These are phyloP conservation scores for Neltuma alba DNA, from an alignment of 306 rosid genomes.

Conservation along the genomic window DNA sequence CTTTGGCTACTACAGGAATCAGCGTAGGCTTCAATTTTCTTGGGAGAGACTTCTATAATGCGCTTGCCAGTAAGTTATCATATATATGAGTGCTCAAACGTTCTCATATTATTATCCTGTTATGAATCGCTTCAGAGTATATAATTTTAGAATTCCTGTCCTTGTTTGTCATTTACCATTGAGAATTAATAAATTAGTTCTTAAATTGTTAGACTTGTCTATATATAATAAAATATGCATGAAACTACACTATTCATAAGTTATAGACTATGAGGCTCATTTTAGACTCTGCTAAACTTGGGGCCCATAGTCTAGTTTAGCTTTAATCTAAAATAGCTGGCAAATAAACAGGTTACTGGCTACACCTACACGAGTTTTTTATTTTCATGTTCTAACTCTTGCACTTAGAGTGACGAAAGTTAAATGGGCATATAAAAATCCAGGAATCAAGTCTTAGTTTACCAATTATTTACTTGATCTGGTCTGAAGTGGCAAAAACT, in stretches of 20 bases:
- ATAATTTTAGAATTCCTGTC: conserved; percentile 17
- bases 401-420: not conserved
- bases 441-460: not conserved
- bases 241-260: not conserved
- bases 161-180: not conserved
- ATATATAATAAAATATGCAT: not conserved
- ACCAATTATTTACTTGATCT: not conserved
- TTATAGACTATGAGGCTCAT: not conserved
- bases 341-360: not conserved
- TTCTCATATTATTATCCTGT: conserved; percentile 11
- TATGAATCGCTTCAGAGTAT: conserved; percentile 10
- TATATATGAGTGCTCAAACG: not conserved
- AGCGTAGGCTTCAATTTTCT: conserved; percentile 93
- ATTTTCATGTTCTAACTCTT: not conserved
- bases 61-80: conserved; percentile 81
- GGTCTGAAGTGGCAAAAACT: conserved; percentile 34
- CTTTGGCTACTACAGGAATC: conserved; percentile 93
- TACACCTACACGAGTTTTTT: not conserved
- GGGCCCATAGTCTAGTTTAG: not conserved
- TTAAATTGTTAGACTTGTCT: not conserved
- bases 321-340: not conserved
- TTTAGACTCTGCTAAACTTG: not conserved
- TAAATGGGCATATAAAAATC: not conserved
- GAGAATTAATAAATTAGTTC: not conserved
- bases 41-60: conserved; percentile 93